These are phyloP conservation scores for Acidiella bohemica DNA, from an alignment of 495 filamentous ascomycete genomes.

Conservation along the genomic window DNA sequence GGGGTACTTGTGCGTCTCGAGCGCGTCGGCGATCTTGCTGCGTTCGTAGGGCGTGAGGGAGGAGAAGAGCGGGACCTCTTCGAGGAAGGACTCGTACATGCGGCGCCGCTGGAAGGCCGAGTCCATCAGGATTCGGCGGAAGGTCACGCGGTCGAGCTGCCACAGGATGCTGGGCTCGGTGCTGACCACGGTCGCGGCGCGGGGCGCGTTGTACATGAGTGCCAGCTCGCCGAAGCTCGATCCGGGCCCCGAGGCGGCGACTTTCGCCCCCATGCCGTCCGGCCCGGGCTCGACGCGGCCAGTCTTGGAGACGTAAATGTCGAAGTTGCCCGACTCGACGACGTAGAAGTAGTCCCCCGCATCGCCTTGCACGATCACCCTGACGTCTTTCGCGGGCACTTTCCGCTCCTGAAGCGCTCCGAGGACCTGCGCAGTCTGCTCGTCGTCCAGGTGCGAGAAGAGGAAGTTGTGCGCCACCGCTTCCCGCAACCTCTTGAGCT, in stretches of 20 bases:
- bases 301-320: conserved; percentile 75
- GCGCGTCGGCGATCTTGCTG: conserved; percentile 89
- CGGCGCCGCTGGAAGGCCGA: conserved; percentile 87
- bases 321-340: conserved; percentile 80
- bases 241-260: conserved; percentile 70
- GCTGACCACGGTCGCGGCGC: conserved; percentile 89
- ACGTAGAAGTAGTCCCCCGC: conserved; percentile 97
- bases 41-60: conserved; percentile 81
- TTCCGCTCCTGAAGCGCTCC: conserved; percentile 89
- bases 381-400: conserved; percentile 87
- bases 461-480: conserved; percentile 85
- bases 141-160: conserved; percentile 90
- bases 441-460: conserved; percentile 88
- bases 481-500: conserved; percentile 60
- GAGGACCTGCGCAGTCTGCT: conserved; percentile 72
- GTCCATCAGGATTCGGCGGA: conserved; percentile 97
- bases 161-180: conserved; percentile 73
- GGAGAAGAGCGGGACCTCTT: conserved; percentile 81
- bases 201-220: conserved; percentile 95
- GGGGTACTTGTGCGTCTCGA: conserved; percentile 78
- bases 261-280: conserved; percentile 72
- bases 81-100: conserved; percentile 96
- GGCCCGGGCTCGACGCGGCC: conserved; percentile 69
- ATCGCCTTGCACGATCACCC: conserved; percentile 92
- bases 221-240: conserved; percentile 96